phyloP scores from a whole-genome alignment of 108 stramenopile genomes.

The Nitzschia sp. region DNA sequence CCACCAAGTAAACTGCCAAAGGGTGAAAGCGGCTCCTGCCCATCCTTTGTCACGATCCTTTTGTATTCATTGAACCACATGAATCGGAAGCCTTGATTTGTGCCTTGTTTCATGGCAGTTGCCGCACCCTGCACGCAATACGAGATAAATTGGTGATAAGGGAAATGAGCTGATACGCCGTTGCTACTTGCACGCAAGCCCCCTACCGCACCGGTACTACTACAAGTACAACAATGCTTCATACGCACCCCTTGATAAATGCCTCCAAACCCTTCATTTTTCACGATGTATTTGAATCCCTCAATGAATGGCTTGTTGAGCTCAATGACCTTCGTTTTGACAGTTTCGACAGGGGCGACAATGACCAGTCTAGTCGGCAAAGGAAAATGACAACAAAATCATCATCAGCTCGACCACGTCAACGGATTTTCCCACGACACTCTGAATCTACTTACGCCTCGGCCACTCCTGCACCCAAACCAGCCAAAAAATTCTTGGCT shows the following conservation, averaged over 20 bases:
- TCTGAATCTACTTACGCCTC: conserved; percentile 57
- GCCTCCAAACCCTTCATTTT: conserved; percentile 90
- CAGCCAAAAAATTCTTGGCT: conserved; percentile 91
- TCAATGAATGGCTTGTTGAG: conserved; percentile 83
- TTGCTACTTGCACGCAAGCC: too few species aligned
- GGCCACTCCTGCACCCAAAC: conserved; percentile 90
- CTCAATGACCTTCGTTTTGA: conserved; percentile 97
- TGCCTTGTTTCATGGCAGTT: conserved; percentile 96
- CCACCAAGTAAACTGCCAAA: conserved; percentile 91
- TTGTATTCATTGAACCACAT: conserved; percentile 99
- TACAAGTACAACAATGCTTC: too few species aligned
- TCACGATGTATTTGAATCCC: conserved; percentile 84
- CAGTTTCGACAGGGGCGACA: conserved; percentile 97
- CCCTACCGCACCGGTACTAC: too few species aligned
- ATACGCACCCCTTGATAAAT: conserved; percentile 87
- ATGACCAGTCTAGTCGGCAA: conserved; percentile 50
- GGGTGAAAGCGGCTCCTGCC: conserved; percentile 74
- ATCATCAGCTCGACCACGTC: too few species aligned
- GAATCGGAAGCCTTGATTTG: conserved; percentile 97
- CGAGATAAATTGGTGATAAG: too few species aligned
- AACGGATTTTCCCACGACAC: too few species aligned
- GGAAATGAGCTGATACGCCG: too few species aligned
- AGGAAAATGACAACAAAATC: too few species aligned
- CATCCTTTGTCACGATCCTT: conserved; percentile 72
- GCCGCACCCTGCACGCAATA: conserved; percentile 49